Evolutionary conservation across 139 green algal species (phyloP).

Genomic region (Micractinium conductrix): DNA sequence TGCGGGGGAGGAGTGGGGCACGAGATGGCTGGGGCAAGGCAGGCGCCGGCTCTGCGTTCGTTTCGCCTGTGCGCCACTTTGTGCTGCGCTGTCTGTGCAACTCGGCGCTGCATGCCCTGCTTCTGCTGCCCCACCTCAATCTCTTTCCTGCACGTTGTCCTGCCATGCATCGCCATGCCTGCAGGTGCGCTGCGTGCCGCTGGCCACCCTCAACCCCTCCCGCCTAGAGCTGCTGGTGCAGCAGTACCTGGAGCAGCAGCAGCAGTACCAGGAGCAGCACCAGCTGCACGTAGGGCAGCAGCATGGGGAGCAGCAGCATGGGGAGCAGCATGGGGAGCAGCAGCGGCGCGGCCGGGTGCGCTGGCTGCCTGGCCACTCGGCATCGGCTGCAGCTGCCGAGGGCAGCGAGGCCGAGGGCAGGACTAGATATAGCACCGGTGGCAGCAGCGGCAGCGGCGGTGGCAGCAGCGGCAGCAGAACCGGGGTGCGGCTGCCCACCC

Average conservation of each 20-base stretch:
- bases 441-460: not conserved
- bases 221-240: slow-evolving; percentile 60
- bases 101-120: no score
- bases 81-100: no score
- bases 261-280: not conserved
- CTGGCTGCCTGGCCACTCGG: not conserved
- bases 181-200: slow-evolving; percentile 53
- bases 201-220: slow-evolving; percentile 73
- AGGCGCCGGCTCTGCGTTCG: no score
- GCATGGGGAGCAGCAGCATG: not conserved
- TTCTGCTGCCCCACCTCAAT: no score
- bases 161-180: not conserved
- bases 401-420: not conserved
- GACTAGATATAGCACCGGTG: not conserved
- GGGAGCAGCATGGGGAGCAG: not conserved
- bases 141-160: not conserved
- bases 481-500: slow-evolving; percentile 52
- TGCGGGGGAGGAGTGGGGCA: no score
- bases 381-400: not conserved
- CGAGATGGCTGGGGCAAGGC: no score
- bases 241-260: not conserved
- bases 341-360: slow-evolving; percentile 15
- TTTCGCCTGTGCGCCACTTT: not conserved
- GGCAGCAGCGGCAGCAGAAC: not conserved
- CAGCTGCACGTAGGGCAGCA: not conserved